phyloP scores from a whole-genome alignment of 2,329 filamentous ascomycete species.

The Alternaria rosae region DNA sequence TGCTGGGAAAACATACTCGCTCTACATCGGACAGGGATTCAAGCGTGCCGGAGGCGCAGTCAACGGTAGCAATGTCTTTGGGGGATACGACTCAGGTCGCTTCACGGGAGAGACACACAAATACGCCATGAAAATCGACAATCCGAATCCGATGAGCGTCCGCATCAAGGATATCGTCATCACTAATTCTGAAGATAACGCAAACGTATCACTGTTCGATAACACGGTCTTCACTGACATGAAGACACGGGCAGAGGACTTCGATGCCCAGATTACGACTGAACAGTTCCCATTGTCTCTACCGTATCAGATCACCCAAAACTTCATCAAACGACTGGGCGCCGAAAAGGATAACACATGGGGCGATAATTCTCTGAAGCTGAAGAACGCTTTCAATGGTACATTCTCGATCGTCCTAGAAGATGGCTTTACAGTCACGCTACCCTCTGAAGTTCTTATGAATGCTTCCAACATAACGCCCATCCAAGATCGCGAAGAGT shows the following conservation, averaged over 20 bases:
- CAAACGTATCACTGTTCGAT: constrained; percentile 49
- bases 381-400: constrained; percentile 49
- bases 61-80: constrained; percentile 54
- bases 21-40: constrained; percentile 55
- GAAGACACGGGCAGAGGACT: constrained; percentile 38
- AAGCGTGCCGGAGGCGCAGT: constrained; percentile 51
- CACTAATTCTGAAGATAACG: constrained; percentile 35
- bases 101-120: constrained; percentile 48
- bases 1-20: constrained; percentile 51
- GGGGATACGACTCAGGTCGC: constrained; percentile 55
- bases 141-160: constrained; percentile 48
- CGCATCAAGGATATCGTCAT: constrained; percentile 52
- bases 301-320: constrained; percentile 51
- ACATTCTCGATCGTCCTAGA: constrained; percentile 52
- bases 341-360: constrained; percentile 49
- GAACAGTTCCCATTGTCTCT: constrained; percentile 53
- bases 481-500: constrained; percentile 40
- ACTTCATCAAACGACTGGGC: constrained; percentile 47
- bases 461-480: constrained; percentile 51
- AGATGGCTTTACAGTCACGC: constrained; percentile 51
- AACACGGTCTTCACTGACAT: constrained; percentile 39
- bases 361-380: constrained; percentile 48
- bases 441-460: constrained; percentile 49
- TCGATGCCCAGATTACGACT: constrained; percentile 54
- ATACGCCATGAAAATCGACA: constrained; percentile 41